Evolutionary conservation across 208 protist species (phyloP).

Genomic region (Leishmania martiniquensis): DNA sequence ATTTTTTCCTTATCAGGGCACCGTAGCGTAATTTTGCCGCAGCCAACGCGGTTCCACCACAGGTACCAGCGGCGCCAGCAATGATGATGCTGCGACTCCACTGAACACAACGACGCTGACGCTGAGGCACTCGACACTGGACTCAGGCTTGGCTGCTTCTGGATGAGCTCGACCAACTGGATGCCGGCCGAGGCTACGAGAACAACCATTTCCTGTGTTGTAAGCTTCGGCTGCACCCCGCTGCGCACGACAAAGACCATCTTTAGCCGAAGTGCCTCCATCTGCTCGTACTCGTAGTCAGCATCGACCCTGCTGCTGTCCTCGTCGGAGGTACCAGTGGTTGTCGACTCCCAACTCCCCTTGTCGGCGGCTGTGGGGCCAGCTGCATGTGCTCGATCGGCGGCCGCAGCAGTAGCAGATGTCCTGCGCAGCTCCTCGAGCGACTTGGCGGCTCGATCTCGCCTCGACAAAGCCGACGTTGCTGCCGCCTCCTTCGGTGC

Average conservation of each 20-base stretch:
- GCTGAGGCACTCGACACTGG: neutral
- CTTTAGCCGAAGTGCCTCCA: conserved; percentile 64
- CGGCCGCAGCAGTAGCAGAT: neutral
- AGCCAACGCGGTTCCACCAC: conserved; percentile 73
- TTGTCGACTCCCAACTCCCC: conserved; percentile 21
- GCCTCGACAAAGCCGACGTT: neutral
- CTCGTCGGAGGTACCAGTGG: neutral
- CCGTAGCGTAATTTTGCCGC: conserved; percentile 70
- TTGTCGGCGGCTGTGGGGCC: neutral
- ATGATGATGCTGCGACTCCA: conserved; percentile 2
- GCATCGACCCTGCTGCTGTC: conserved; percentile 3
- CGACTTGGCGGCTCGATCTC: conserved; percentile 21
- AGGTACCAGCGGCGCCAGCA: conserved; percentile 65
- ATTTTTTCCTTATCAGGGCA: conserved; percentile 38
- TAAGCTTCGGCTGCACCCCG: conserved; percentile 38
- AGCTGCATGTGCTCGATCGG: neutral
- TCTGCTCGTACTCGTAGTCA: conserved; percentile 52
- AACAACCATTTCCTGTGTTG: conserved; percentile 44
- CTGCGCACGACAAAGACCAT: conserved; percentile 76
- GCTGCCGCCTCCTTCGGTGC: neutral
- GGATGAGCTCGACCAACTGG: conserved; percentile 35
- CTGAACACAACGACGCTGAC: neutral
- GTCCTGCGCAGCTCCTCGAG: conserved; percentile 19
- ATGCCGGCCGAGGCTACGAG: conserved; percentile 52
- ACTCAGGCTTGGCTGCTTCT: neutral